Evolutionary conservation across 2,329 filamentous ascomycete genomes (phyloP), one percentile per base, ranked within the genome.

Genomic region (Berkeleyomyces basicola): DNA sequence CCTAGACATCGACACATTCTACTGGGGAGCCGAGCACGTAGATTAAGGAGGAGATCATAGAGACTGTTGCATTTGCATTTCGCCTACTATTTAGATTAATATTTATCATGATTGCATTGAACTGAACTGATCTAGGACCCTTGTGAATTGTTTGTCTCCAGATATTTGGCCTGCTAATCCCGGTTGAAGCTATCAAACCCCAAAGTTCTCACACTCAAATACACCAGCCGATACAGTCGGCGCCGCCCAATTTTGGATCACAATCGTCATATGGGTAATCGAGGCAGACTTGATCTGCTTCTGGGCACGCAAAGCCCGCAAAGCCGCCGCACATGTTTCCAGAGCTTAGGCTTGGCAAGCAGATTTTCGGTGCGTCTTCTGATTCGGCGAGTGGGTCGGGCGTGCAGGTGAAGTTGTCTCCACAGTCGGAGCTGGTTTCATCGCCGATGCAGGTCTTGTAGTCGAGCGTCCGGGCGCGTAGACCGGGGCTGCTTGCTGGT

Each of bases 1-100:
- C 1, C 63, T 79, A 43, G 73, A 79, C 57, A 80, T 82, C 59
- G 77, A 72, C 65, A 81, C 79, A 33, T 83, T 79, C 67, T 82
- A 81, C 65, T 83, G 80, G 80, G 74, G 74, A 0, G 70, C 66
- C 0, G 69, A 71, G 43, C 51, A 66, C 37, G 65, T 69, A 7
- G 67, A 64, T 33, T 61, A 53, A 47, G 11, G 47, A 7, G 6
- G 7, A 16, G 16, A 31, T 1, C 23, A 16, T 10, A 33, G n/a
- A 37, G n/a, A 62, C 4, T 9, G 3, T 39, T 31, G 14, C 11
- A 37, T 7, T 37, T n/a, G n/a, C 23, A 37, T 11, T 10, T 39
- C 39, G 51, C 9, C 2, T 14, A 46, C 4, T 3, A 4, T n/a
- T 53, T 39, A 55, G 33, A 33, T 55, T 31, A 36, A 39, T 55